Evolutionary conservation across 2,329 filamentous ascomycete genomes (phyloP).

Genomic region (Plenodomus biglobosus): DNA sequence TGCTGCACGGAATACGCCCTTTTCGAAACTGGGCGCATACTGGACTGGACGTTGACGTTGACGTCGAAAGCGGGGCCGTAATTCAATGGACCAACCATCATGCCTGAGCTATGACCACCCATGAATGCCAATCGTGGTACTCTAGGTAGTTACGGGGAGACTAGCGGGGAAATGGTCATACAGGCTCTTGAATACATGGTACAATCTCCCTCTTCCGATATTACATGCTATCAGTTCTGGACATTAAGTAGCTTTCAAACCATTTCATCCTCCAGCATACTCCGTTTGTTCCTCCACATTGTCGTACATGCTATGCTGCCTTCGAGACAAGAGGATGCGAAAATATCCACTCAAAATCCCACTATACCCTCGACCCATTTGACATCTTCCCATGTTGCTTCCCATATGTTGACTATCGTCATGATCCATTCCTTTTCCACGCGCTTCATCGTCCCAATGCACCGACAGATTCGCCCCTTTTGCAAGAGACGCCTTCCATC

Average conservation of each 20-base stretch:
- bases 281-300: not conserved
- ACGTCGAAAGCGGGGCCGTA: conserved; percentile 28
- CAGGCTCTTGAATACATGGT: not conserved
- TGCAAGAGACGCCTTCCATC: conserved; percentile 51
- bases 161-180: not conserved
- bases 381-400: conserved; percentile 58
- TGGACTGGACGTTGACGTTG: conserved; percentile 12
- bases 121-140: conserved; percentile 1
- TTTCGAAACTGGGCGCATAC: conserved; percentile 5
- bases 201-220: too few species aligned
- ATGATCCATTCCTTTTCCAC: conserved; percentile 49
- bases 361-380: conserved; percentile 52
- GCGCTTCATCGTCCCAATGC: conserved; percentile 53
- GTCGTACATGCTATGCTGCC: not conserved
- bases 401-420: conserved; percentile 54
- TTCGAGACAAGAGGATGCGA: too few species aligned
- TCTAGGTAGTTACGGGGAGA: not conserved
- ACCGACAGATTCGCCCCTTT: conserved; percentile 49
- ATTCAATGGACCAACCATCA: conserved; percentile 18
- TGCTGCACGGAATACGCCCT: conserved; percentile 8
- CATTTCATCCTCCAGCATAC: too few species aligned
- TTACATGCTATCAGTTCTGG: too few species aligned
- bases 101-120: conserved; percentile 12
- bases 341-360: conserved; percentile 14
- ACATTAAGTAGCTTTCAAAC: too few species aligned